Conservation (phyloP, 306 rosid species). For the apple (Malus domestica) region DNA sequence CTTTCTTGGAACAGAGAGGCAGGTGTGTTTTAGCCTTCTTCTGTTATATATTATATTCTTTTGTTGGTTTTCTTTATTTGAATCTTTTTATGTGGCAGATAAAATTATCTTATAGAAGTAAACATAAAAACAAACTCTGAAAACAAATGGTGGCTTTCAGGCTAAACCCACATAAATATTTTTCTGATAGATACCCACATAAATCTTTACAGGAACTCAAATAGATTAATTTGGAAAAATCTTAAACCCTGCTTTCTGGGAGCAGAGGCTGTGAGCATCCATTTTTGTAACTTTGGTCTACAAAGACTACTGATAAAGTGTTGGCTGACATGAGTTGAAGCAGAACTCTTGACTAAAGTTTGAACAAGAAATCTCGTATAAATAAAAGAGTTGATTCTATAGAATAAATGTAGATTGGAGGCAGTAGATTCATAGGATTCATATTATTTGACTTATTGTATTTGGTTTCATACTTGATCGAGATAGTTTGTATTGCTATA, state of each 20-base stretch:
- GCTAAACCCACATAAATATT: background rate
- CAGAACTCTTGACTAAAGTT: background rate
- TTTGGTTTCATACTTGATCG: too few species aligned
- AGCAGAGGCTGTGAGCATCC: background rate
- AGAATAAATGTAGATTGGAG: background rate
- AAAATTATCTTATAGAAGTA: background rate
- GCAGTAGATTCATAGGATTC: background rate
- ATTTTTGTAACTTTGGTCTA: background rate
- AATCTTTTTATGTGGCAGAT: background rate
- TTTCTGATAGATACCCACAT: background rate
- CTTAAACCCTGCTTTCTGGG: background rate
- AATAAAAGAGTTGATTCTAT: background rate
- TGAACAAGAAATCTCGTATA: background rate
- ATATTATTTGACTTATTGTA: background rate
- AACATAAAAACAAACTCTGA: background rate
- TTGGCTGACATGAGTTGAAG: background rate
- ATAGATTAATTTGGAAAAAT: background rate
- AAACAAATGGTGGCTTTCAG: background rate
- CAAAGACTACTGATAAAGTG: background rate
- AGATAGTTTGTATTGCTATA: background rate
- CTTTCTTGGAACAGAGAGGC: slow-evolving; percentile 98
- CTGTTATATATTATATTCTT: background rate
- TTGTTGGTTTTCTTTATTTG: background rate
- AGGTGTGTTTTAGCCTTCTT: slow-evolving; percentile 38
- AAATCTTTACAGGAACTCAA: background rate